These are phyloP conservation scores for Diaporthe vexans DNA, from an alignment of 2,329 filamentous ascomycete genomes.

Conservation along the genomic window DNA sequence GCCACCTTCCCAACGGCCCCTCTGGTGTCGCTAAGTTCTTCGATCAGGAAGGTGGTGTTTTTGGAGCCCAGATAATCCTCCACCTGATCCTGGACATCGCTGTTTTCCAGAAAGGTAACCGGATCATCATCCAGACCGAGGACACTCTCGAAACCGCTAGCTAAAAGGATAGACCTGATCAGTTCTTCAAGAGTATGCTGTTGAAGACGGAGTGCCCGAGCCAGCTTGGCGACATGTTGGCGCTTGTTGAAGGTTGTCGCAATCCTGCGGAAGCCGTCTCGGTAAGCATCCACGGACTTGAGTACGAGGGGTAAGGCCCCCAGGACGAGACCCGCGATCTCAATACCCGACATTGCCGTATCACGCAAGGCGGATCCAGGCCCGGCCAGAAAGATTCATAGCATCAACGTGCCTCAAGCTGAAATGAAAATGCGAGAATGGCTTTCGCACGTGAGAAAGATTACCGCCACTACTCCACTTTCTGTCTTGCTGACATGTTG, in stretches of 20 bases:
- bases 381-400: too few relatives aligned
- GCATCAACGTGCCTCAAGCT: not conserved
- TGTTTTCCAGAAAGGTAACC: not conserved
- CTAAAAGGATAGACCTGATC: not conserved
- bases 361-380: not conserved
- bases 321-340: conserved; percentile 31
- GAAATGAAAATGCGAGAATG: not conserved
- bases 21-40: not conserved
- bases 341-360: conserved; percentile 18
- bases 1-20: conserved; percentile 19
- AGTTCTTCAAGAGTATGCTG: conserved; percentile 10
- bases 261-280: conserved; percentile 4
- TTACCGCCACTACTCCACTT: not conserved
- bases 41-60: not conserved
- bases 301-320: conserved; percentile 30
- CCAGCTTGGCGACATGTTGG: conserved; percentile 34
- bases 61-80: conserved; percentile 20
- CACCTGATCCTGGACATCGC: conserved; percentile 25
- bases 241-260: conserved; percentile 2
- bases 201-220: conserved; percentile 24
- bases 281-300: conserved; percentile 13
- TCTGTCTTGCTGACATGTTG: not conserved
- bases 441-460: not conserved
- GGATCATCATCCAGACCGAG: conserved; percentile 22
- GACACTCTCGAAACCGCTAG: conserved; percentile 22